phyloP scores from a whole-genome alignment of 345 rosid species.

The Lepidium aucheri region DNA sequence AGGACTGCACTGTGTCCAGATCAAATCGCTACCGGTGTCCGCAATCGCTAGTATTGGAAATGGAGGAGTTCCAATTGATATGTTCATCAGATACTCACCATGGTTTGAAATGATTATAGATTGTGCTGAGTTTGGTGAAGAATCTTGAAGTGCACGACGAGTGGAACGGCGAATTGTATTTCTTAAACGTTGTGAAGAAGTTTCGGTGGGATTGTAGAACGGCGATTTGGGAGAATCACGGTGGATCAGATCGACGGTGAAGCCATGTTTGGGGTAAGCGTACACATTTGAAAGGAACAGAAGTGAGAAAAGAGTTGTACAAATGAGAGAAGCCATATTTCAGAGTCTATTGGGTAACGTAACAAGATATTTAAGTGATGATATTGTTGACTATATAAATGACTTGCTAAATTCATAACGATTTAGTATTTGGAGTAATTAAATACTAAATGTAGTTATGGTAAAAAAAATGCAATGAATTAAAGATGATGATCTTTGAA shows the following conservation, averaged over 20 bases:
- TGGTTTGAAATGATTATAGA: background rate
- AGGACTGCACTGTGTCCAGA: constrained; percentile 33
- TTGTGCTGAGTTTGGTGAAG: background rate
- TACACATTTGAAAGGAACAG: background rate
- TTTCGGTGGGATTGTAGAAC: constrained; percentile 10
- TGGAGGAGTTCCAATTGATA: constrained; percentile 23
- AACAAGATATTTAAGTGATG: background rate
- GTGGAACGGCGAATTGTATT: constrained; percentile 13
- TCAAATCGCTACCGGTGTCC: constrained; percentile 30
- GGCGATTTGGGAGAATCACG: constrained; percentile 32
- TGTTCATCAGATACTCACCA: constrained; percentile 29
- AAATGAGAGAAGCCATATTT: background rate
- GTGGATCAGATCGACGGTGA: constrained; percentile 25
- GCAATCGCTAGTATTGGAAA: constrained; percentile 19
- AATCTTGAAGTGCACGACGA: background rate
- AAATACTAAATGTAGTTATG: background rate
- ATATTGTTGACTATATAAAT: background rate
- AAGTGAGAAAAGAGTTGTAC: background rate
- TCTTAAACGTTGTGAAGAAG: constrained; percentile 6
- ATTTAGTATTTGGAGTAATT: background rate
- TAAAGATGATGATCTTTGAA: background rate
- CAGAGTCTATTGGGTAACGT: background rate
- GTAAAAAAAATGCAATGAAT: background rate
- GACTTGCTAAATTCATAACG: background rate
- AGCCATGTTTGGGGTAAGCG: constrained; percentile 1